Evolutionary conservation across 345 rosid genomes (phyloP).

Genomic region (Salix brachista): DNA sequence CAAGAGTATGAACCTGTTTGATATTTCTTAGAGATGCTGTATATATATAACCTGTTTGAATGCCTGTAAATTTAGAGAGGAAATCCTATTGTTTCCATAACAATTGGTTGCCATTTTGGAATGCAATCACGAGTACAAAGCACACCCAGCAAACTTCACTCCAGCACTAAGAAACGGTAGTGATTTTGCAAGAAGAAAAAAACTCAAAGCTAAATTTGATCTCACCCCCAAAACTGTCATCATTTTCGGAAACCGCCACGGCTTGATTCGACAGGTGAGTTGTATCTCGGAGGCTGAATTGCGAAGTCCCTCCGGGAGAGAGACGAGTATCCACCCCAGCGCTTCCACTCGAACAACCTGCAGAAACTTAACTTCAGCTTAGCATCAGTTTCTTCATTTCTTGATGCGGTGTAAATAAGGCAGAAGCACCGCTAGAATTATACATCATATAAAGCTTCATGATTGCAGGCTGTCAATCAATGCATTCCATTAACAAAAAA

Average conservation of each 20-base stretch:
- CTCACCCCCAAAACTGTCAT: slow-evolving; percentile 6
- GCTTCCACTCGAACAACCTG: slow-evolving; percentile 15
- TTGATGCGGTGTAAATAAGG: neutral
- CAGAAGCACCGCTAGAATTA: neutral
- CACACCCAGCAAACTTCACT: neutral
- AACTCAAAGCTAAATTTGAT: neutral
- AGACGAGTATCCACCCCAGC: neutral
- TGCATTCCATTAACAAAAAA: neutral
- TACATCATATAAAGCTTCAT: neutral
- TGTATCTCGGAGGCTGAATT: neutral
- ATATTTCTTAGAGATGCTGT: no score
- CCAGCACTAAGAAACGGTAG: neutral
- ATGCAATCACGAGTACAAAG: neutral
- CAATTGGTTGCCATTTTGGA: neutral
- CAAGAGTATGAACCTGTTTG: no score
- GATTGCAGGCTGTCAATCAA: neutral
- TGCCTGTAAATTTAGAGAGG: no score
- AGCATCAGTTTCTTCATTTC: neutral
- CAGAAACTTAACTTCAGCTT: neutral
- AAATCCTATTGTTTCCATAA: neutral
- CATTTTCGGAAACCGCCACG: neutral
- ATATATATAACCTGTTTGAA: no score
- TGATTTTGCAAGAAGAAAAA: neutral
- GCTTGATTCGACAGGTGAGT: slow-evolving; percentile 7
- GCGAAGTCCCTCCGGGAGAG: neutral